phyloP scores from a whole-genome alignment of 1,284 basidiomycete genomes.

The Puccinia hordei region DNA sequence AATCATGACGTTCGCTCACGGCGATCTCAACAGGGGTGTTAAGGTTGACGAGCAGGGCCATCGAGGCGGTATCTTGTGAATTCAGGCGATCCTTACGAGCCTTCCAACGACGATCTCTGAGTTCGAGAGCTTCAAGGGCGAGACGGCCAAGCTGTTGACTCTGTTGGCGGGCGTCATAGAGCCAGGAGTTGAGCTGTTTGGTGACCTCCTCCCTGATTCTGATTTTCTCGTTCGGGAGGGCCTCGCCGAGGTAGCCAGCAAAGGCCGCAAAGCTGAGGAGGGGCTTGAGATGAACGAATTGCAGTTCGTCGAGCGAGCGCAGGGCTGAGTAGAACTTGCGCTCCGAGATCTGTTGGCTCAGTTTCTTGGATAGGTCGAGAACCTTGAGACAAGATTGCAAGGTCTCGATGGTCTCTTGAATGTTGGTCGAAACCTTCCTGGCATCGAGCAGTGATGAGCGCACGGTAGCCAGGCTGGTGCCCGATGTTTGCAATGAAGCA shows the following conservation, averaged over 20 bases:
- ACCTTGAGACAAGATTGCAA: conserved; percentile 88
- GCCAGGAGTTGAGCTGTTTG: conserved; percentile 93
- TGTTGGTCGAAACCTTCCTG: conserved; percentile 84
- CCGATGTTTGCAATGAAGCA: conserved; percentile 68
- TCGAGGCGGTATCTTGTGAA: conserved; percentile 63
- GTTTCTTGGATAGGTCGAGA: conserved; percentile 89
- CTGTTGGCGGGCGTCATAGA: conserved; percentile 89
- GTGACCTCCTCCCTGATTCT: conserved; percentile 92
- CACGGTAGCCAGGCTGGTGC: conserved; percentile 77
- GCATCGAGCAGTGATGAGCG: conserved; percentile 75
- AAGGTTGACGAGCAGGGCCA: conserved; percentile 71
- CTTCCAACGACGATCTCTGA: conserved; percentile 80
- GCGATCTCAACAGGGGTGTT: conserved; percentile 93
- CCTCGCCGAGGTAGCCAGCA: conserved; percentile 86
- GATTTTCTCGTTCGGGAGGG: conserved; percentile 81
- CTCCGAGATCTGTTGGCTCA: conserved; percentile 86
- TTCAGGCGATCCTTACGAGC: conserved; percentile 75
- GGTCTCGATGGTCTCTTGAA: conserved; percentile 94
- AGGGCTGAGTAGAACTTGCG: conserved; percentile 95
- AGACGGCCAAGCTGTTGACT: conserved; percentile 81
- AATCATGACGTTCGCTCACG: conserved; percentile 90
- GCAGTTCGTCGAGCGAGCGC: conserved; percentile 88
- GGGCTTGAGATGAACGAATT: conserved; percentile 82
- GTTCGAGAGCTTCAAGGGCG: conserved; percentile 87
- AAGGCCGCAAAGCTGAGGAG: conserved; percentile 84